A percentile compares a stretch with the other conserved stretches of the same genome.
phyloP scores from a whole-genome alignment of 2,329 filamentous ascomycete genomes.

The Aspergillus sp. region DNA sequence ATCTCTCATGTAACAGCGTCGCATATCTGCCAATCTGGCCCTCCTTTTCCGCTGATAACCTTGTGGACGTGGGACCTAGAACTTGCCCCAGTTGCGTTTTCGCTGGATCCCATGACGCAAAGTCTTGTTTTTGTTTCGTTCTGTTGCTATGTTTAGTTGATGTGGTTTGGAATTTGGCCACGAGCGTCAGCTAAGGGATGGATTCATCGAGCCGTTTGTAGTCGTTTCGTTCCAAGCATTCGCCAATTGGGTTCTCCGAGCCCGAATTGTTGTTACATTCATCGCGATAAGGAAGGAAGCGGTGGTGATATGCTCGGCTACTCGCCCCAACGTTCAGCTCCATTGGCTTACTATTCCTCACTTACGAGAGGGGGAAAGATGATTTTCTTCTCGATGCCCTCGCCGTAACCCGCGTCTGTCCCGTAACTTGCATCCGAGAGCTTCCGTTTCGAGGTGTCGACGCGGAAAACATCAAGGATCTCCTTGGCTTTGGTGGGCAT shows the following conservation, averaged over 20 bases:
- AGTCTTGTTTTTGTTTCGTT: constrained; percentile 7
- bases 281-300: neutral
- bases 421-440: constrained; percentile 66
- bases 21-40: constrained; percentile 26
- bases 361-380: constrained; percentile 57
- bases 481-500: constrained; percentile 78
- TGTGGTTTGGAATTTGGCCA: neutral
- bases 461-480: constrained; percentile 78
- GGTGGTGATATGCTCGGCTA: neutral
- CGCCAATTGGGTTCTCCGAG: neutral
- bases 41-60: constrained; percentile 37
- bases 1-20: constrained; percentile 26
- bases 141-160: neutral
- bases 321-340: constrained; percentile 29
- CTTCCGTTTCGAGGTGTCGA: constrained; percentile 64
- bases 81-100: constrained; percentile 14
- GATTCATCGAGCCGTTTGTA: neutral
- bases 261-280: neutral
- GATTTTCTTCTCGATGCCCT: constrained; percentile 49
- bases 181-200: neutral
- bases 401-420: constrained; percentile 73
- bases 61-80: constrained; percentile 29
- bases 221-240: neutral
- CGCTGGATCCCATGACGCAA: constrained; percentile 30
- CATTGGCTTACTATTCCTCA: constrained; percentile 37